Conservation (phyloP, 805 yeast genomes). For the Teunomyces barrocoloradensis region DNA sequence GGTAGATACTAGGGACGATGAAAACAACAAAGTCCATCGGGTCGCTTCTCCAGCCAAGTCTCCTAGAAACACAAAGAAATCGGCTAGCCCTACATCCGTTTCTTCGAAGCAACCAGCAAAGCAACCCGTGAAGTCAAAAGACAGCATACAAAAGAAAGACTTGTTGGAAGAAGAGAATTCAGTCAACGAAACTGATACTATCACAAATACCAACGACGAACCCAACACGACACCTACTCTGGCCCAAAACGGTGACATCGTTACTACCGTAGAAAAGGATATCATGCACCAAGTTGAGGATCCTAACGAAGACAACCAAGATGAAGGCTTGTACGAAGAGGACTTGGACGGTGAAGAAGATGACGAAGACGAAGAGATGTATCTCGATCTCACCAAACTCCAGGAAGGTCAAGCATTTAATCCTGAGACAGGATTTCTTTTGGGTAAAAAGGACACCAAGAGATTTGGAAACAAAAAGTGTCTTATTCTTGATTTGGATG, state of each 20-base stretch:
- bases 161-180: slow-evolving; percentile 37
- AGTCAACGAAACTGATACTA: slow-evolving; percentile 41
- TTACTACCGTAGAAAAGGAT: background rate
- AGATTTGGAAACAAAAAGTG: slow-evolving; percentile 70
- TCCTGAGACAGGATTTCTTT: slow-evolving; percentile 58
- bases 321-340: slow-evolving; percentile 3
- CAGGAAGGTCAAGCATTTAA: slow-evolving; percentile 73
- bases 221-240: slow-evolving; percentile 16
- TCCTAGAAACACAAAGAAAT: background rate
- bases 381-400: slow-evolving; percentile 57
- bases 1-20: slow-evolving; percentile 31
- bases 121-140: slow-evolving; percentile 6
- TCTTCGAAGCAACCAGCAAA: background rate
- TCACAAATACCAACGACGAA: slow-evolving; percentile 36
- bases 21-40: slow-evolving; percentile 28
- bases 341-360: slow-evolving; percentile 15
- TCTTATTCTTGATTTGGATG: slow-evolving; percentile 88
- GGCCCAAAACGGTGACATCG: background rate
- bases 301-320: background rate
- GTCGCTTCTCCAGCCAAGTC: slow-evolving; percentile 1
- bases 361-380: slow-evolving; percentile 22
- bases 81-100: background rate
- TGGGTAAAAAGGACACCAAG: slow-evolving; percentile 51
- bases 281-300: background rate
- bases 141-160: slow-evolving; percentile 19